A percentile compares a stretch with the other conserved stretches of the same genome.
phyloP scores from a whole-genome alignment of 192 early-diverging fungal genomes.

The Funneliformis geosporum region DNA sequence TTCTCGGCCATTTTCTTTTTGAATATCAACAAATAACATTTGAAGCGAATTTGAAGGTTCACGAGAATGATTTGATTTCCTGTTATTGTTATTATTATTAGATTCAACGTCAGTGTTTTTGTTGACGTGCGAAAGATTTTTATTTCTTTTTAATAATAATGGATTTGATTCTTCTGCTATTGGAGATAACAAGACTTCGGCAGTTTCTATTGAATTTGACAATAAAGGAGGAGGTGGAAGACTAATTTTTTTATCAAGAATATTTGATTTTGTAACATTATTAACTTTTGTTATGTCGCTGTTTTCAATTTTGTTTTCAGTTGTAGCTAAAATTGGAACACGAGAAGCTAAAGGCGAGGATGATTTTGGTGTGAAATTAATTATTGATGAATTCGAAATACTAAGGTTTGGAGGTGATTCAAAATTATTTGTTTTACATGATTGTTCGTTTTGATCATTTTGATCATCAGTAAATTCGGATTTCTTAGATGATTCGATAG shows the following conservation, averaged over 20 bases:
- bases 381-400: not conserved
- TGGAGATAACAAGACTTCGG: not conserved
- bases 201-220: not conserved
- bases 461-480: not conserved
- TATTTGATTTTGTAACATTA: not conserved
- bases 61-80: not conserved
- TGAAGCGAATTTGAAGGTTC: conserved; percentile 10
- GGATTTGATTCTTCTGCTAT: conserved; percentile 23
- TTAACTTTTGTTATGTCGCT: not conserved
- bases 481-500: not conserved
- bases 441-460: not conserved
- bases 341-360: conserved; percentile 16
- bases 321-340: conserved; percentile 9
- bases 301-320: not conserved
- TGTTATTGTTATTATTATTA: not conserved
- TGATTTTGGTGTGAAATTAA: conserved; percentile 17
- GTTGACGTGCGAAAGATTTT: no score
- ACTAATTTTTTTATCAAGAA: not conserved
- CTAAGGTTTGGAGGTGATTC: not conserved
- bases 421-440: not conserved
- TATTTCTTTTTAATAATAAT: not conserved
- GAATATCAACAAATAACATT: not conserved
- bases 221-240: not conserved
- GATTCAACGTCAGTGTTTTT: not conserved
- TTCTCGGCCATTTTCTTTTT: no score